Evolutionary conservation across 176 grass and related monocot genomes (phyloP).

Genomic region (maize (Zea mays)): Zm-B73-REFERENCE-NAM-5.0 NC_050101.1:124077001-124077500

Average conservation of each 20-base stretch:
- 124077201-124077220: not conserved
- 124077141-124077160: not conserved
- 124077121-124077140: not conserved
- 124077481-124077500: constrained; percentile 38
- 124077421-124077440: constrained; percentile 40
- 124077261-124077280: not conserved
- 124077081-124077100: not conserved
- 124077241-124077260: not conserved
- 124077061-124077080: not conserved
- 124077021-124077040: not conserved
- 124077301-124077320: constrained; percentile 55
- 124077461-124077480: not conserved
- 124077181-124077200: constrained; percentile 15
- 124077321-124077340: constrained; percentile 58
- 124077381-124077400: constrained; percentile 68
- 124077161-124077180: constrained; percentile 22
- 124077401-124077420: constrained; percentile 66
- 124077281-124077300: not conserved
- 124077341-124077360: constrained; percentile 43
- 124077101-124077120: not conserved
- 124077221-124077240: constrained; percentile 5
- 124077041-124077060: constrained; percentile 21
- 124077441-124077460: constrained; percentile 26
- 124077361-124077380: constrained; percentile 70
- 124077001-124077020: no score